Evolutionary conservation across 106 monocot species (phyloP), one percentile per base, ranked within the genome.

Genomic region (Iris macrosiphon): DNA sequence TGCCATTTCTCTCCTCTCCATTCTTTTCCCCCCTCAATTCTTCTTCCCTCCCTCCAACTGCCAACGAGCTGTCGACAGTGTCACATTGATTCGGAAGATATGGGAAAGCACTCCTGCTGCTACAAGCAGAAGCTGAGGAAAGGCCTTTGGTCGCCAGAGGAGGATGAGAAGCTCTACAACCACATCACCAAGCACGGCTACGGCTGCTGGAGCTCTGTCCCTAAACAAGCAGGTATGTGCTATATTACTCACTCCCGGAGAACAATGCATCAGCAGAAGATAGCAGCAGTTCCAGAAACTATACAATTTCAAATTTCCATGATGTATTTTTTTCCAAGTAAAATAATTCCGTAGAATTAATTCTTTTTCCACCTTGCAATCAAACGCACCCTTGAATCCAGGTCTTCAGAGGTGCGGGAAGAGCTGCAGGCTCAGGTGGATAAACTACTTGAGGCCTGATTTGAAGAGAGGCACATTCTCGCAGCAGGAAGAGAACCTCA

Each of bases 331-430:
- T n/a, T n/a, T n/a, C n/a, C n/a, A n/a, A n/a, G n/a, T n/a, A n/a
- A n/a, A n/a, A n/a, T n/a, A n/a, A n/a, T n/a, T n/a, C n/a, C n/a
- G n/a, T n/a, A n/a, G n/a, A n/a, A n/a, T n/a, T n/a, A n/a, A n/a
- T n/a, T n/a, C n/a, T n/a, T n/a, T n/a, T n/a, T n/a, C n/a, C n/a
- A n/a, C n/a, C n/a, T n/a, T n/a, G n/a, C n/a, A n/a, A n/a, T n/a
- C n/a, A n/a, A n/a, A n/a, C n/a, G n/a, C n/a, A n/a, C n/a, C n/a
- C n/a, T n/a, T 21, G 2, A 25, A 15, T 55, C 52, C 78, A 92
- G 92, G 86, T 31, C 76, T 92, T 42, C 86, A 92, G 76, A 86
- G 92, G 70, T 87, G 92, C 51, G 87, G 92, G 28, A 92, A 87
- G 75, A 92, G 92, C 61, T 87, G 81, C 74, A 77, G 85, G 61